Evolutionary conservation across 2,329 filamentous ascomycete genomes (phyloP).

Genomic region (Colletotrichum filicis): DNA sequence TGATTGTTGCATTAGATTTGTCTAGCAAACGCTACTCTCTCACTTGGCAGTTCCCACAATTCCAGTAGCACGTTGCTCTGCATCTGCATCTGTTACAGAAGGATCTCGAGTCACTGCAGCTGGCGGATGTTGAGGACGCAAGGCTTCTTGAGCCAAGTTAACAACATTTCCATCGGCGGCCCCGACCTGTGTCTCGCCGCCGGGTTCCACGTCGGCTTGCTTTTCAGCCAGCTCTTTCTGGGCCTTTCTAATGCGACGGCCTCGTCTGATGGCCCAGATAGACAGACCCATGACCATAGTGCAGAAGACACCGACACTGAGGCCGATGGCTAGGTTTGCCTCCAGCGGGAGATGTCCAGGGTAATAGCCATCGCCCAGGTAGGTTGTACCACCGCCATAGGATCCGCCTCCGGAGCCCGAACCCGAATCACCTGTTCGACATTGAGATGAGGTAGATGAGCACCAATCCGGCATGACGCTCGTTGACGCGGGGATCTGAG

Average conservation of each 20-base stretch:
- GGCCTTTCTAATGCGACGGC: conserved; percentile 12
- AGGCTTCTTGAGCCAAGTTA: not conserved
- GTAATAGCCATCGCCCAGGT: not conserved
- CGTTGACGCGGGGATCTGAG: conserved; percentile 41
- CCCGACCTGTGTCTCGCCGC: not conserved
- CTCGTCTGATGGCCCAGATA: conserved; percentile 20
- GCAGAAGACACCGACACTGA: not conserved
- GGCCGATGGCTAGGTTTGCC: not conserved
- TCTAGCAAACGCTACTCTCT: not conserved
- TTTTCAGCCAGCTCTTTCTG: conserved; percentile 10
- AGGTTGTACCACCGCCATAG: not conserved
- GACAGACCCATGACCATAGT: not conserved
- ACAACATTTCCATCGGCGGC: not conserved
- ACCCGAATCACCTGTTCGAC: not conserved
- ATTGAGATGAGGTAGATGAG: not conserved
- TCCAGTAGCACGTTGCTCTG: not conserved
- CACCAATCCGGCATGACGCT: not conserved
- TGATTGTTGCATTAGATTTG: too few relatives aligned
- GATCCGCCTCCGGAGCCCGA: not conserved
- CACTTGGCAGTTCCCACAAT: not conserved
- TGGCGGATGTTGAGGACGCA: not conserved
- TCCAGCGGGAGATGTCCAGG: not conserved
- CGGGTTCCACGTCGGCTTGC: not conserved
- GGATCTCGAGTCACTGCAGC: not conserved
- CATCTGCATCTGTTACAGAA: not conserved